phyloP scores from a whole-genome alignment of 2,329 filamentous ascomycete genomes.

The Aaosphaeria arxii region DNA sequence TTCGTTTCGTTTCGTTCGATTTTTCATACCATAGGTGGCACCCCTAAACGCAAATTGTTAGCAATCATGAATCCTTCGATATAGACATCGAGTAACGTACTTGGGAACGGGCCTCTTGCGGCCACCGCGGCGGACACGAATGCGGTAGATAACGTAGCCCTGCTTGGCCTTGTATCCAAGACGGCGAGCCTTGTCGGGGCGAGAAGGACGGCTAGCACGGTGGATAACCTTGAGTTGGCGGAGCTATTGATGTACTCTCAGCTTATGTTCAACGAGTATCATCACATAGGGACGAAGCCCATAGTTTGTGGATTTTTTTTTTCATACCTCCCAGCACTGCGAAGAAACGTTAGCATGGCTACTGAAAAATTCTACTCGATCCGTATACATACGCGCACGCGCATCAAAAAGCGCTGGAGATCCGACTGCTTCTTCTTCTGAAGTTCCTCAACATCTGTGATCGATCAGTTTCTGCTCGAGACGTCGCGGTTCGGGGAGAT shows the following conservation, averaged over 20 bases:
- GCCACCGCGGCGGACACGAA: slow-evolving; percentile 96
- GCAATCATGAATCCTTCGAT: not conserved
- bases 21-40: slow-evolving; percentile 88
- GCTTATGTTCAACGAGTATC: slow-evolving; percentile 98
- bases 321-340: slow-evolving; percentile 88
- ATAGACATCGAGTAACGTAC: slow-evolving; percentile 18
- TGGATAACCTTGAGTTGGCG: slow-evolving; percentile 99
- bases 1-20: not conserved
- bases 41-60: slow-evolving; percentile 52
- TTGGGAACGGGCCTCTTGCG: slow-evolving; percentile 95
- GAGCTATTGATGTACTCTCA: slow-evolving; percentile 99
- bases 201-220: slow-evolving; percentile 95
- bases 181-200: slow-evolving; percentile 99
- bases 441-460: slow-evolving; percentile 85
- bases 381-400: slow-evolving; percentile 52
- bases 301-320: slow-evolving; percentile 14
- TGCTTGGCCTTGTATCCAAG: slow-evolving; percentile 99
- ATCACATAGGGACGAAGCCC: slow-evolving; percentile 41
- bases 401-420: slow-evolving; percentile 99
- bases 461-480: slow-evolving; percentile 38
- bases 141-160: slow-evolving; percentile 99
- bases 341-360: slow-evolving; percentile 25
- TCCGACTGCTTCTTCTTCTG: slow-evolving; percentile 99
- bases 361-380: slow-evolving; percentile 1
- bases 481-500: slow-evolving; percentile 1